Base-by-base conservation (phyloP, 1,139 yeast species). In the Hansenula lynferdii region DNA sequence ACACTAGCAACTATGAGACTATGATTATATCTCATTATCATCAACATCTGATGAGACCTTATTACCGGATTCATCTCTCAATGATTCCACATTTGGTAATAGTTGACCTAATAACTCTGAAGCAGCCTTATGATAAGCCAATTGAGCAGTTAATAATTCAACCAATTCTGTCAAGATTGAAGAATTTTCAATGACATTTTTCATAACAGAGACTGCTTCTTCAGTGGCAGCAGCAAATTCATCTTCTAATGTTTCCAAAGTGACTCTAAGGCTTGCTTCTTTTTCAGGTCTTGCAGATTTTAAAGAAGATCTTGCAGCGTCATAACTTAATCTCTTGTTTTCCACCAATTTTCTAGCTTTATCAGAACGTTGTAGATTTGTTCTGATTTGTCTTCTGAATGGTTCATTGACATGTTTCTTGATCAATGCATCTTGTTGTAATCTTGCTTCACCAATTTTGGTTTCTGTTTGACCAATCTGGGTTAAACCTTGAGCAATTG, bases 201-300 rank as follows among this genome's bases (percentile, higher is more conserved):
- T 86, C 92, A 87, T 82, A 45, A 85, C 78, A 36, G 80, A 71
- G 39, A 85, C 87, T 24, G 96, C 95, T 57, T 85, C 95, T 63
- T 87, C 96, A 27, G 89, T 90, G 17, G 92, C 85, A 49, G 85
- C 86, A 34, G 94, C 95, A 61, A 87, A 86, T 53, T 85, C 94
- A 54, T 87, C 96, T 63, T 87, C 96, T 32, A 90, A 81, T 48
- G 81, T 78, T 60, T 87, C 96, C 73, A 86, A 81, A 46, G 80
- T 76, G 36, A 81, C 84, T 50, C 92, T 72, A 45, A 85, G 75
- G 41, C 80, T 80, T 8, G 87, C 85, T 55, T 82, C 85, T 57
- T 80, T 80, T 49, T 80, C 80, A 6, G 95, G 90, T 55, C 72
- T 76, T 23, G 89, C 80, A 50, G 77, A 70, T 54, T 77, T 77